A percentile compares a stretch with the other conserved stretches of the same genome.
Conservation (phyloP, 331 rosid genomes). For the Acacia concinna region DNA sequence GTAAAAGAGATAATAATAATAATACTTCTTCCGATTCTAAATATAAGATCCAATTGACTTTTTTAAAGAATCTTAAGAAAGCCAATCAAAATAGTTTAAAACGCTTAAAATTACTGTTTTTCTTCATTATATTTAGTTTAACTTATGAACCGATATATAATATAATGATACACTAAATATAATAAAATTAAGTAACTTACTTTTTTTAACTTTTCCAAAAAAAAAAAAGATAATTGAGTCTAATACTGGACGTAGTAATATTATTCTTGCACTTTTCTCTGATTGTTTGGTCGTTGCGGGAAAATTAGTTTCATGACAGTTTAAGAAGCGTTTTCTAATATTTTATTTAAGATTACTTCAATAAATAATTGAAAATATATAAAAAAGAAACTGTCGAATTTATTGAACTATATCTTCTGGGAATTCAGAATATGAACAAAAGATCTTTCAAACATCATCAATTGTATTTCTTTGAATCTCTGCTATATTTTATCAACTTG, state of each 20-base stretch:
- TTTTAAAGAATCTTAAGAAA: no score
- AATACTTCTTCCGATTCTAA: no score
- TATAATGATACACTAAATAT: no score
- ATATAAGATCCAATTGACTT: no score
- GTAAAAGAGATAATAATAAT: background rate
- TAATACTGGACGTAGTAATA: no score
- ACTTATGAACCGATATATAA: no score
- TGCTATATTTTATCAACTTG: conserved; percentile 26
- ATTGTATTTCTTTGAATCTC: conserved; percentile 29
- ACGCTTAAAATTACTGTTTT: no score
- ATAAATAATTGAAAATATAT: background rate
- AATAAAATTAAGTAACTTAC: no score
- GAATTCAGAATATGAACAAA: conserved; percentile 40
- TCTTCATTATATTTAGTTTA: no score
- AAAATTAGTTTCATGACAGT: background rate
- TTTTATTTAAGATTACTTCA: conserved; percentile 1
- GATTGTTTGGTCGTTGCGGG: background rate
- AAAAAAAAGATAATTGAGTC: no score
- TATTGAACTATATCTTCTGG: conserved; percentile 25
- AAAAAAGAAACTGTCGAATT: background rate
- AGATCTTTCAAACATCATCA: conserved; percentile 26
- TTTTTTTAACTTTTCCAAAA: no score
- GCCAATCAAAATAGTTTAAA: no score
- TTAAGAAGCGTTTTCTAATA: background rate
- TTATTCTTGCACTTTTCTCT: background rate